Base-by-base conservation (phyloP, 179 eudicot genomes). In the Silene coronaria region DNA sequence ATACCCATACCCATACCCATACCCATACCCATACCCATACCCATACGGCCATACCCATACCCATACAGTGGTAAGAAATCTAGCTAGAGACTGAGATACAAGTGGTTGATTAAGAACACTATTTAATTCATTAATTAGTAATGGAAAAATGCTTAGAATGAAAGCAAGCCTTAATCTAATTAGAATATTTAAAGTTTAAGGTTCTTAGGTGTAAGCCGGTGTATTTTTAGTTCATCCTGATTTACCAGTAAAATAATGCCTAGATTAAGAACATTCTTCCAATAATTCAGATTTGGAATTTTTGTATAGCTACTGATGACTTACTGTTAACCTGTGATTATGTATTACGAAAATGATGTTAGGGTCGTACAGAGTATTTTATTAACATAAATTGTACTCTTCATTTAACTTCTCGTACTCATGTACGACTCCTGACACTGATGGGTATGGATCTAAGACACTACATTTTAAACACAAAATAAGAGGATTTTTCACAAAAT, bases 101-200 rank as follows among this genome's bases (percentile, higher is more conserved):
- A 59, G 69, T 58, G 34, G 65, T 23, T 60, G 70, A 32, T 48
- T 67, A 58, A 64, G 7, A 32, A 71, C 28, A 42, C 14, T 62
- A 17, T 65, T n/a, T 55, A 9, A 3, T 46, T 57, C 13, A 69
- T 30, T 23, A 64, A 75, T 59, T 36, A 51, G 42, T 59, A 14
- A 48, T 46, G 6, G 21, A 51, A 17, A 23, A 5, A n/a, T 8
- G 45, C 60, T 19, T 36, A 27, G 75, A 77, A 46, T 61, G 58
- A 16, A 69, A 21, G 36, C 19, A 24, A 42, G 58, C 12, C 72
- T 12, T 22, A 69, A 23, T 45, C n/a, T 1, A 8, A 6, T 45
- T 23, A 21, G 45, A 45, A 57, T 72, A 55, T 17, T 72, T 55
- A 2, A 72, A 17, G 75, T 72, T 72, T 72, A 72, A 72, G 75